These are phyloP conservation scores for Picea engelmannii DNA, from an alignment of 83 land plant species.

Conservation along the genomic window DNA sequence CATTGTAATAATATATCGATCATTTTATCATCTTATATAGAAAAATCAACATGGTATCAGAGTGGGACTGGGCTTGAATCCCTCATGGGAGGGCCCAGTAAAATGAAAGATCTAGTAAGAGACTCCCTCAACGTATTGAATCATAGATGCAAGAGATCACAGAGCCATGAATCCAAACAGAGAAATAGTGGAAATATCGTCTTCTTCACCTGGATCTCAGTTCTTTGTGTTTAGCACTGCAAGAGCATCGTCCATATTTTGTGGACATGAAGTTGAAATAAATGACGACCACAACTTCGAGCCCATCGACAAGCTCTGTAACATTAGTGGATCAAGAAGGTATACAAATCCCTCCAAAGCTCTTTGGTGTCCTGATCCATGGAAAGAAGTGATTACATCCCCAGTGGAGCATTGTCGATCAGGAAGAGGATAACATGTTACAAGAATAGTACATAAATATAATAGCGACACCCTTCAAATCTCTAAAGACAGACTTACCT, in stretches of 20 bases:
- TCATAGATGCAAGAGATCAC: background rate
- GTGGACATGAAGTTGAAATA: background rate
- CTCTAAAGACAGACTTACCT: constrained; percentile 3
- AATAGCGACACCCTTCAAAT: background rate
- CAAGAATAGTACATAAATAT: background rate
- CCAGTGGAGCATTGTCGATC: background rate
- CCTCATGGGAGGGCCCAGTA: too few species aligned
- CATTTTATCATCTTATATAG: too few species aligned
- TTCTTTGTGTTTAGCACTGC: background rate
- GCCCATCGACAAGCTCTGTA: background rate
- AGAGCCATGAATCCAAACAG: too few species aligned
- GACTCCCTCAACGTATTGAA: background rate
- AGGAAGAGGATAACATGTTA: background rate
- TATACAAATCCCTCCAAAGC: constrained; percentile 25
- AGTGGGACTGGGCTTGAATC: too few species aligned
- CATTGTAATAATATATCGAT: too few species aligned
- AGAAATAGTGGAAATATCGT: too few species aligned
- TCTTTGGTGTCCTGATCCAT: constrained; percentile 41
- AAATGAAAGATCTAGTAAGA: too few species aligned
- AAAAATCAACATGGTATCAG: too few species aligned
- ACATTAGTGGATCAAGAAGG: background rate
- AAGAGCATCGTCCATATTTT: background rate
- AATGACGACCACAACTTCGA: too few species aligned
- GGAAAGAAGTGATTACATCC: background rate
- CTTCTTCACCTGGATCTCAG: too few species aligned